A percentile compares a stretch with the other conserved stretches of the same genome.
These are phyloP conservation scores for Daldinia childiae DNA, from an alignment of 495 filamentous ascomycete species.

Conservation along the genomic window DNA sequence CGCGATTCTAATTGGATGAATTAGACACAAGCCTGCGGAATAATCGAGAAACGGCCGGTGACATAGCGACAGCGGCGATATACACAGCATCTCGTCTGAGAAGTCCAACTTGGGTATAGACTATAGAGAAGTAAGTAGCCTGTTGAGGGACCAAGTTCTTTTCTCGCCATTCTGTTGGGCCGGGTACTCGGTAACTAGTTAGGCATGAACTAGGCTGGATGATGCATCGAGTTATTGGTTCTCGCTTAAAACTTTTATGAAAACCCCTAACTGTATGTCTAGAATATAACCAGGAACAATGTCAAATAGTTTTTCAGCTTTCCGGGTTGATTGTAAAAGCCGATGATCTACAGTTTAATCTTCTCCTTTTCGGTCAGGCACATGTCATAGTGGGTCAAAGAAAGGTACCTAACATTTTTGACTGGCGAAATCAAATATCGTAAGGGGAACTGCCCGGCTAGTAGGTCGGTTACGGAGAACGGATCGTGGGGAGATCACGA, in stretches of 20 bases:
- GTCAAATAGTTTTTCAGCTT: not conserved
- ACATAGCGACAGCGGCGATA: conserved; percentile 34
- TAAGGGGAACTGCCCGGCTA: conserved; percentile 3
- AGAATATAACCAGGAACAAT: conserved; percentile 8
- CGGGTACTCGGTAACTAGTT: conserved; percentile 28
- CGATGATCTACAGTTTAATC: conserved; percentile 9
- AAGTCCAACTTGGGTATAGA: conserved; percentile 29
- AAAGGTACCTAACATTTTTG: conserved; percentile 3
- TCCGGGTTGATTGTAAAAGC: not conserved
- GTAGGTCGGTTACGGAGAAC: conserved; percentile 5
- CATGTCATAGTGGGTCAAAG: conserved; percentile 4
- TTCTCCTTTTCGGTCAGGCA: conserved; percentile 17
- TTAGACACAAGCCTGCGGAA: conserved; percentile 17
- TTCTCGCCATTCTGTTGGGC: conserved; percentile 7
- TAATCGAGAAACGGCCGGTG: conserved; percentile 34
- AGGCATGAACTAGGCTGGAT: conserved; percentile 29
- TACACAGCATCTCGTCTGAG: conserved; percentile 31
- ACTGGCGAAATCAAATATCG: conserved; percentile 13
- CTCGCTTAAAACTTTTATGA: not conserved
- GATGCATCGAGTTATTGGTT: conserved; percentile 11
- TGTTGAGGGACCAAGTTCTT: conserved; percentile 7
- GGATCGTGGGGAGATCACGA: not conserved
- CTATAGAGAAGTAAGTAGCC: conserved; percentile 23
- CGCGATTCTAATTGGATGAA: conserved; percentile 5
- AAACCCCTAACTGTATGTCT: conserved; percentile 18